Evolutionary conservation across 495 filamentous ascomycete genomes (phyloP), one percentile per base, ranked within the genome.

Genomic region (Thozetella sp.): DNA sequence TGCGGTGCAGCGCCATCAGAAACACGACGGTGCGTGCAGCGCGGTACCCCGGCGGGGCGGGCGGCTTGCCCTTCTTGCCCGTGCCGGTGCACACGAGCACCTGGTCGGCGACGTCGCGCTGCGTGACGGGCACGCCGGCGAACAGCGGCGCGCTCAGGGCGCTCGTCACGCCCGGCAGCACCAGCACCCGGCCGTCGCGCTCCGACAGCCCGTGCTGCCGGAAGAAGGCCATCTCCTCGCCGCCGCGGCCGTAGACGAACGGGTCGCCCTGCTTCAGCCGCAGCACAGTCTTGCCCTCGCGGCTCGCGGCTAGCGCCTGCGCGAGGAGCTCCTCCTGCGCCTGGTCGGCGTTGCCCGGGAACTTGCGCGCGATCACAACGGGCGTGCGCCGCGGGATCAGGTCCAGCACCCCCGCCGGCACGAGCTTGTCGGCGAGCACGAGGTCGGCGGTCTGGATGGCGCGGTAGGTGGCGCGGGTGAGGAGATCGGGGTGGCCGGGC

Each of bases 241-340:
- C 95, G 59, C 95, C 95, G 45, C 95, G 86, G 22, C 95, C 95
- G 72, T 97, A 99, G 23, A 99, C 83, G 72, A 96, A 99, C 0
- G 95, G 95, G 67, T 99, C 95, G 20, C 95, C 95, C 68, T 99
- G 95, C 75, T 99, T 99, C 23, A 99, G 78, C 4, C 95, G 83
- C 22, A 99, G 80, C 0, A 98, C 95, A 1, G 85, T 90, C 63
- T 89, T 80, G 15, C 96, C 96, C 2, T 81, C 81, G 34, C 83
- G 77, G 22, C 94, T 76, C 12, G 86, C 90, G 15, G 83, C 83
- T 17, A 97, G 78, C 0, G 92, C 95, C 66, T 92, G 80, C 30
- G 83, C 76, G n/a, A 97, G 84, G 17, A 99, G 86, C 72, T 99
- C 95, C 60, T 91, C 88, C 70, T 99, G 96, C 0, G 95, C 95